A percentile compares a stretch with the other conserved stretches of the same genome.
phyloP scores from a whole-genome alignment of 1,284 basidiomycete genomes.

The Ceratobasidium sp. region DNA sequence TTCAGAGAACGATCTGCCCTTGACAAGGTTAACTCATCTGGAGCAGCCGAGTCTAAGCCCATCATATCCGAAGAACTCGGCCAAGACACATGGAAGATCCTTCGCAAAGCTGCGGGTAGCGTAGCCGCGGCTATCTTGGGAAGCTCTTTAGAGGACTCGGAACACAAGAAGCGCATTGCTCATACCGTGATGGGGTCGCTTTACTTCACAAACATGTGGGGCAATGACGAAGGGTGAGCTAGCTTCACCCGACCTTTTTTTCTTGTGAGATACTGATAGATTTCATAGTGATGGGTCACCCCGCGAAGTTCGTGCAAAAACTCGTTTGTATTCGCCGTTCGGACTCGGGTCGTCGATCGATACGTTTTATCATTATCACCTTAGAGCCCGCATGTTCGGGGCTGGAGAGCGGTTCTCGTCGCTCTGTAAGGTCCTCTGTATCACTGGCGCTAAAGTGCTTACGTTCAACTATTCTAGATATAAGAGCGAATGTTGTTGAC shows the following conservation, averaged over 20 bases:
- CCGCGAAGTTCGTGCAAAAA: slow-evolving; percentile 3
- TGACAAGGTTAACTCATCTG: slow-evolving; percentile 24
- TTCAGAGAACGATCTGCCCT: slow-evolving; percentile 29
- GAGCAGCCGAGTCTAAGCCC: neutral
- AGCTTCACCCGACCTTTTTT: neutral
- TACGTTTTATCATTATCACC: slow-evolving; percentile 21
- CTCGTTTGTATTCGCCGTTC: slow-evolving; percentile 37
- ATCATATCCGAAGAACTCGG: slow-evolving; percentile 1
- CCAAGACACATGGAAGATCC: slow-evolving; percentile 15
- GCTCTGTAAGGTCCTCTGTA: slow-evolving; percentile 6
- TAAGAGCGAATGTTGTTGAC: neutral
- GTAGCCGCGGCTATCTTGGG: slow-evolving; percentile 27
- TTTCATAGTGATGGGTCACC: slow-evolving; percentile 2
- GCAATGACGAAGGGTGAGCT: slow-evolving; percentile 10
- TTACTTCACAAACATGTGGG: slow-evolving; percentile 17
- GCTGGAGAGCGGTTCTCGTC: slow-evolving; percentile 7
- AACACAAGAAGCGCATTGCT: slow-evolving; percentile 17
- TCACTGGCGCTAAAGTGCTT: neutral
- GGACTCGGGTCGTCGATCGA: slow-evolving; percentile 40
- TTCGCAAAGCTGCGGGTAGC: slow-evolving; percentile 22
- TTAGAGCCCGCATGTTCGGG: neutral
- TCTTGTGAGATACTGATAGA: neutral
- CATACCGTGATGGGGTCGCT: slow-evolving; percentile 33
- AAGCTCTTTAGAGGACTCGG: slow-evolving; percentile 9
- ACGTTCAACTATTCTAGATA: neutral